Conservation (phyloP, 768 basidiomycete species). For the Cystoderma amianthinum region DNA sequence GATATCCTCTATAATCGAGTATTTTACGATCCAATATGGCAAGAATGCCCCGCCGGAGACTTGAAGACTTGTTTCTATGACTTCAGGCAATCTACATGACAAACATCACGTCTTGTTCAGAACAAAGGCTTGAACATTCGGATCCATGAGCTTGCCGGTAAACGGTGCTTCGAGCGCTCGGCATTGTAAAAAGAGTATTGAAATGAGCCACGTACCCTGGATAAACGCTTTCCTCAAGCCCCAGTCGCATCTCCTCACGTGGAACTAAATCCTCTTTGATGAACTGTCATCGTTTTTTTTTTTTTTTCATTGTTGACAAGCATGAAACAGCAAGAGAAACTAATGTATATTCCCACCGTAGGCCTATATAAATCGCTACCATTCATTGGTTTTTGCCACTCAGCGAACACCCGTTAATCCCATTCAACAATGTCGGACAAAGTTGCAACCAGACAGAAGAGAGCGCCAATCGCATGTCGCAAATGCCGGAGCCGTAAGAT, state of each 20-base stretch:
- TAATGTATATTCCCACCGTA: conserved; percentile 1
- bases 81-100: no score
- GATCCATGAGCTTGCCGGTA: no score
- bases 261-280: background rate
- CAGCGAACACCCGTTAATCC: background rate
- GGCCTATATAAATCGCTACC: background rate
- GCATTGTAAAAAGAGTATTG: background rate
- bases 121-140: no score
- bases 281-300: background rate
- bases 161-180: background rate
- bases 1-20: no score
- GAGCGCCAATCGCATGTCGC: conserved; percentile 47
- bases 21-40: no score
- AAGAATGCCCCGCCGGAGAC: no score
- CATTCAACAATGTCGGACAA: background rate
- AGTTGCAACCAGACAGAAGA: conserved; percentile 17
- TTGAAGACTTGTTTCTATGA: no score
- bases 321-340: background rate
- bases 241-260: background rate
- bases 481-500: conserved; percentile 49
- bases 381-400: no score
- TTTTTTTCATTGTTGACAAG: background rate
- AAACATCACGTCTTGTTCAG: no score
- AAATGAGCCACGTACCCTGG: background rate
- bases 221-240: background rate